A percentile compares a stretch with the other conserved stretches of the same genome.
Conservation (phyloP, 768 basidiomycete genomes). For the Psilocybe cubensis region DNA sequence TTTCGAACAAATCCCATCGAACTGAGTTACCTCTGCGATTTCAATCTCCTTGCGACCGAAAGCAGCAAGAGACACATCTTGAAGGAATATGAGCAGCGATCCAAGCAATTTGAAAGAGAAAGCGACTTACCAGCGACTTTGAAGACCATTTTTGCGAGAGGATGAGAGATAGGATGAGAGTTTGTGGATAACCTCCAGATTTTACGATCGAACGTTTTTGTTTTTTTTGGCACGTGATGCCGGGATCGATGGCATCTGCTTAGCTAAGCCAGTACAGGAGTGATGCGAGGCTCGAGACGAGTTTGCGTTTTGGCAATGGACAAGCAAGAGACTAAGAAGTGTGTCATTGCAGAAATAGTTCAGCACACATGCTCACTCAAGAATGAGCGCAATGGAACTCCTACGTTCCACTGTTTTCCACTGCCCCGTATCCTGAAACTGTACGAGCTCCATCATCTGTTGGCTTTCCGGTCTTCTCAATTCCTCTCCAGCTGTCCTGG, state of each 20-base stretch:
- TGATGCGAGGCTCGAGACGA: not conserved
- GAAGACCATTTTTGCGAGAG: conserved; percentile 68
- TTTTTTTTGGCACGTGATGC: conserved; percentile 34
- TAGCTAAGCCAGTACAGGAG: conserved; percentile 6
- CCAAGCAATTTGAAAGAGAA: not conserved
- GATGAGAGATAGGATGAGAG: conserved; percentile 28
- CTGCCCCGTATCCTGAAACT: conserved; percentile 75
- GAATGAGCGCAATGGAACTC: conserved; percentile 24
- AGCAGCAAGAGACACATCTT: conserved; percentile 95
- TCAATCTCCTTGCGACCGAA: conserved; percentile 99
- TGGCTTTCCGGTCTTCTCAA: conserved; percentile 2
- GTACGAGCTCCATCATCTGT: conserved; percentile 41
- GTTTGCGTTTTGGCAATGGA: not conserved
- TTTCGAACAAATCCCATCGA: conserved; percentile 1
- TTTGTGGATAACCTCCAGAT: conserved; percentile 22
- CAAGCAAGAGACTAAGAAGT: no score
- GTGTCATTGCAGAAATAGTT: conserved; percentile 69
- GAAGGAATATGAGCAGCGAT: conserved; percentile 14
- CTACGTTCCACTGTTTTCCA: conserved; percentile 64
- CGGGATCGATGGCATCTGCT: conserved; percentile 18
- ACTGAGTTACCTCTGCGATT: conserved; percentile 85
- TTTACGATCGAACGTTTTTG: conserved; percentile 41
- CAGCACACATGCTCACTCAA: conserved; percentile 67
- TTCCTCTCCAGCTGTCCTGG: conserved; percentile 58
- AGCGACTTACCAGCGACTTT: conserved; percentile 79